Base-by-base conservation (phyloP, 371 early-diverging fungal genomes). In the Chytridium lagenaria region DNA sequence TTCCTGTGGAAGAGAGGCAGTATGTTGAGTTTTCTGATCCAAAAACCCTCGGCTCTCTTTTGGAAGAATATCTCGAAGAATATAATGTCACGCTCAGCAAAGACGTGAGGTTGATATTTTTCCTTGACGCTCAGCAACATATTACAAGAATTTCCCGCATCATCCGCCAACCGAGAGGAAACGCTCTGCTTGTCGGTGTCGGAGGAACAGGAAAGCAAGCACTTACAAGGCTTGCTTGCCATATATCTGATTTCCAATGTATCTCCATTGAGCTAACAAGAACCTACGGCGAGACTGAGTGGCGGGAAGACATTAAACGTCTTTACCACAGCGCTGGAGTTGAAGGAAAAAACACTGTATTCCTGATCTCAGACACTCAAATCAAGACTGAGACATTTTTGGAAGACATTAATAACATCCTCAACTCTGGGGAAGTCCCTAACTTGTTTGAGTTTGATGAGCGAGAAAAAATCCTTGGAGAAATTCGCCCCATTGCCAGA, bases 201-300 rank as follows among this genome's bases (percentile, higher is more conserved):
- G 85, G 85, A 19, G 85, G 85, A 12, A 83, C 83, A 28, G 85
- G 85, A 36, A 84, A 84, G 67, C 85, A 84, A 69, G 81, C 83
- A 22, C 71, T 84, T 7, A 84, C 83, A 1, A 39, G 85, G 10
- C 75, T 84, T 26, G 85, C 83, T 0, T 84, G 85, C 68, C 83
- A 83, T 71, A 83, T 83, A 23, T 77, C 82, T 1, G 85, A 84
- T 38, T 83, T 70, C 68, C 57, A 75, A 39, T 81, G 83, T 49
- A 52, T 78, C 59, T 82, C 83, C 69, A 76, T 84, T 23, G 85
- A 84, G 64, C 73, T 84, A 10, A 83, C 83, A 2, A 57, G 85
- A 74, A 81, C 85, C 7, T 84, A 84, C 67, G 85, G 85, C 2
- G 76, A 72, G 39, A 76, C 71, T 40, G 85, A 84, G 68, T 84